A percentile compares a stretch with the other conserved stretches of the same genome.
These are phyloP conservation scores for Chytriomyces sp. DNA, from an alignment of 192 early-diverging fungal genomes.

Conservation along the genomic window DNA sequence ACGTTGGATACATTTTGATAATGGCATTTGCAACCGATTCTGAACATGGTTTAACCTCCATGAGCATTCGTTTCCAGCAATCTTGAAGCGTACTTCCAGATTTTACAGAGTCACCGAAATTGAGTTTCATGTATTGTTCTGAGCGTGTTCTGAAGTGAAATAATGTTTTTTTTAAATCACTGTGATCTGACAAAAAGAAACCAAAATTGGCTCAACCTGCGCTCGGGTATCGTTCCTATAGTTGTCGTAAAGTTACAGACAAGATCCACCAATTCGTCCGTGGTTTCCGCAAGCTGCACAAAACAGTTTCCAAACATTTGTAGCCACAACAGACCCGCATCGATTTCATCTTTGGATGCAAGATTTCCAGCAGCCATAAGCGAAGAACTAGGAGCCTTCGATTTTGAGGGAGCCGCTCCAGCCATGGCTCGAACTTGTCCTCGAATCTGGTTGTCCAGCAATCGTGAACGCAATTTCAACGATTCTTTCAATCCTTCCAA, in stretches of 20 bases:
- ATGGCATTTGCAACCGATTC: conserved; percentile 30
- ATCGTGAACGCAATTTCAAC: conserved; percentile 5
- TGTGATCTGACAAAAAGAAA: neutral
- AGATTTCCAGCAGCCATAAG: neutral
- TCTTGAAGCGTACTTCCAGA: conserved; percentile 29
- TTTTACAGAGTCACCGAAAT: conserved; percentile 41
- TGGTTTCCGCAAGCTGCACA: conserved; percentile 24
- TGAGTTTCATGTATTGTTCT: conserved; percentile 22
- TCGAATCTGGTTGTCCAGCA: conserved; percentile 14
- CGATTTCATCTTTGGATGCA: conserved; percentile 31
- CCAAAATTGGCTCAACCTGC: conserved; percentile 23
- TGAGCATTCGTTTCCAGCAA: conserved; percentile 27
- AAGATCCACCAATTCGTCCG: conserved; percentile 14
- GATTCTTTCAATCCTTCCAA: conserved; percentile 25
- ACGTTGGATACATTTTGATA: conserved; percentile 28
- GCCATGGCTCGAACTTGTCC: neutral
- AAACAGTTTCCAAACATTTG: conserved; percentile 33
- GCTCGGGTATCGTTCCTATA: conserved; percentile 35
- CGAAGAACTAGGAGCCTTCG: neutral
- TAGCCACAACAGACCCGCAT: conserved; percentile 32
- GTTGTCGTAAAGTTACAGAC: conserved; percentile 28
- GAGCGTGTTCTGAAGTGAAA: conserved; percentile 14
- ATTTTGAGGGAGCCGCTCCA: neutral
- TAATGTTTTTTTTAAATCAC: neutral
- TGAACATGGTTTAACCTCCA: conserved; percentile 31